Evolutionary conservation across 2,329 filamentous ascomycete genomes (phyloP), one percentile per base, ranked within the genome.

Genomic region (Trichoderma arundinaceum): DNA sequence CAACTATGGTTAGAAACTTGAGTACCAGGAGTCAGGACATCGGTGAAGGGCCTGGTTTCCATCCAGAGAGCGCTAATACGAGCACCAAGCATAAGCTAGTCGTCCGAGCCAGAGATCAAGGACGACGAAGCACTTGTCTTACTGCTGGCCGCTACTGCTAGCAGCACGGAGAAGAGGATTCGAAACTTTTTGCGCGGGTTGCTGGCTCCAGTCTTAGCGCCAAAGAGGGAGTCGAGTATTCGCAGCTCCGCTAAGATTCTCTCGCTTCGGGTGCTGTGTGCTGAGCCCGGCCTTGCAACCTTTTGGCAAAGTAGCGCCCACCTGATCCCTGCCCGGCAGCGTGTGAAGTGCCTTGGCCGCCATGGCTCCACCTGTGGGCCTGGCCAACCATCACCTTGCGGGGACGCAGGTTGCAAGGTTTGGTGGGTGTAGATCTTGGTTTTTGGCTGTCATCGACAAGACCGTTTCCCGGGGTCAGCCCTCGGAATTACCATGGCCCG

Each of bases 381-480:
- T 13, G 15, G 28, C 49, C 49, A 54, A 53, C 38, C 39, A 12
- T 17, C 10, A 22, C 22, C 28, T 44, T 65, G 62, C 46, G 53
- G 62, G 62, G 62, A 22, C 53, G 22, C 43, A 52, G 44, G 52
- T 32, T 28, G 38, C 52, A 44, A 58, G 62, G 38, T 46, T 43
- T 28, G 22, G 51, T 44, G 56, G 61, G 46, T 19, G 48, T 22
- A 46, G 68, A 78, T 78, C 77, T 78, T 67, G 70, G n/a, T 73
- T 78, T 78, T 74, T 68, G 70, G 64, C 68, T 68, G 71, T 72
- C 76, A 78, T 78, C 77, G 75, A 69, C 61, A 49, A 67, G 33
- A 32, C n/a, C 15, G 38, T n/a, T 43, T 41, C n/a, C 51, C 41
- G 43, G 64, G 64, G 57, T 61, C 41, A 49, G 39, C 32, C 41